Evolutionary conservation across 257 asterid genomes (phyloP), one percentile per base, ranked within the genome.

Genomic region (Vinca minor): DNA sequence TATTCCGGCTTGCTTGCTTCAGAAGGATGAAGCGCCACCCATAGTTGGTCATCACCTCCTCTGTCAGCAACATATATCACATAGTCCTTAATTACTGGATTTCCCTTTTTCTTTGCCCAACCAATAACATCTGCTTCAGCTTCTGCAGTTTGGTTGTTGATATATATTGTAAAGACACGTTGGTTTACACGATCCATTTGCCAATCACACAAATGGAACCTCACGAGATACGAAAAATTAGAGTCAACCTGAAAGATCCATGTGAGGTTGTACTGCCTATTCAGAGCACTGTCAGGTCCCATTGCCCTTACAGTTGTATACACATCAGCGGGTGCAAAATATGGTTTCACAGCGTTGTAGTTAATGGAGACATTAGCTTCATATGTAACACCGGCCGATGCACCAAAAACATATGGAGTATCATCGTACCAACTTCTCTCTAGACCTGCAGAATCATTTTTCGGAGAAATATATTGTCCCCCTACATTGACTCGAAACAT

Each of bases 401-500:
- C 85, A 23, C 74, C 69, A 52, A 70, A 77, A 20, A 82, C 66
- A 69, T 79, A 73, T 53, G 8, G 85, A 50, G n/a, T n/a, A 70
- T 82, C 88, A 45, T n/a, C n/a, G n/a, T n/a, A n/a, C n/a, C 70
- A 76, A 23, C 57, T 50, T 85, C 88, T 79, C 0, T n/a, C n/a
- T n/a, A n/a, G 82, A 73, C 75, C 88, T 79, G 47, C 88, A 1
- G 85, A 77, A 64, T 77, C 98, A 0, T 49, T 56, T 11, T 94
- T 70, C 15, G 95, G 87, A 1, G 95, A 81, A 74, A 91, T 88
- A 59, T 70, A 95, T n/a, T 86, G 83, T 56, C 98, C 98, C 8
- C 98, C 90, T 28, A 91, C 98, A 69, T 91, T 91, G 62, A 91
- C 76, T 53, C 98, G 81, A 88, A 7, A 86, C 73, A 69, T 72